Evolutionary conservation across 371 early-diverging fungal genomes (phyloP).

Genomic region (Mucor piriformis): DNA sequence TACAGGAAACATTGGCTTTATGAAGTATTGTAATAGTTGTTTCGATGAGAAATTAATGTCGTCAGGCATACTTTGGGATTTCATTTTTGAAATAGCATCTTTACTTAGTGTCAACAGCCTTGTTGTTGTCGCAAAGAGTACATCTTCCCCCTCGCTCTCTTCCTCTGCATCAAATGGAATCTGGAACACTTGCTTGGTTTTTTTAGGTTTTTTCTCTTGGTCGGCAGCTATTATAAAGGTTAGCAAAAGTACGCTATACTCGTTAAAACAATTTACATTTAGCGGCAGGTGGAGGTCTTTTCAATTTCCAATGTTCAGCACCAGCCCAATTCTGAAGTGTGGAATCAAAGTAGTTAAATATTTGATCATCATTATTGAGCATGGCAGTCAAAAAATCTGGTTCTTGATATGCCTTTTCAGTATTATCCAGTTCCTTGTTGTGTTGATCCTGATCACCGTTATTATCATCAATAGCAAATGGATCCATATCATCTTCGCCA

Average conservation of each 20-base stretch:
- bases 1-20: slow-evolving; percentile 78
- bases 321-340: slow-evolving; percentile 93
- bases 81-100: slow-evolving; percentile 41
- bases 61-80: slow-evolving; percentile 75
- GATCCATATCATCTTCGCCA: slow-evolving; percentile 22
- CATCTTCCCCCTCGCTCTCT: slow-evolving; percentile 56
- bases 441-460: slow-evolving; percentile 6
- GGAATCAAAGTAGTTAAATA: slow-evolving; percentile 90
- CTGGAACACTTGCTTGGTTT: slow-evolving; percentile 34
- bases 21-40: slow-evolving; percentile 76
- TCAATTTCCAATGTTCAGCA: slow-evolving; percentile 91
- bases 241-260: not conserved
- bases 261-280: not conserved
- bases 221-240: not conserved
- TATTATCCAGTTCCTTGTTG: slow-evolving; percentile 16
- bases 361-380: slow-evolving; percentile 52
- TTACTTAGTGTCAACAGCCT: slow-evolving; percentile 48
- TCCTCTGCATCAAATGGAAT: slow-evolving; percentile 64
- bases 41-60: slow-evolving; percentile 88
- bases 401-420: slow-evolving; percentile 11
- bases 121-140: slow-evolving; percentile 71
- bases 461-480: slow-evolving; percentile 11
- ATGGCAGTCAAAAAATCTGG: slow-evolving; percentile 49
- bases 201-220: slow-evolving; percentile 32
- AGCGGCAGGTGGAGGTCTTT: slow-evolving; percentile 23